Evolutionary conservation across 108 stramenopile species (phyloP), one percentile per base, ranked within the genome.

Genomic region (Cyclostephanos invisitatus): DNA sequence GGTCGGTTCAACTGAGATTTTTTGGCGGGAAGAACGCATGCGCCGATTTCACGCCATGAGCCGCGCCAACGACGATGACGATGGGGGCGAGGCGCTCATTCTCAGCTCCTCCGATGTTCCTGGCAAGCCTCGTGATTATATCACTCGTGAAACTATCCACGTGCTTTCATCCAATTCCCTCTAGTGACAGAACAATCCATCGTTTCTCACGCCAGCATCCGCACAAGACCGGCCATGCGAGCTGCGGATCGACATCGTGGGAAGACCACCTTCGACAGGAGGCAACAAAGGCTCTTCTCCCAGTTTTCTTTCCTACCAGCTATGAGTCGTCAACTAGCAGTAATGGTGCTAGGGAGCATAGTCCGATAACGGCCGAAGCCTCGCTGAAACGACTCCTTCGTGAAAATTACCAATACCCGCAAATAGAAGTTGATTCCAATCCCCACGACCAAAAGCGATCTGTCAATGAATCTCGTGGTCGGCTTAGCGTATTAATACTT

Each of bases 321-420:
- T 5, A 14, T 48, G 63, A 14, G 18, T 15, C 38, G 20, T 17
- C 44, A 24, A 46, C 18, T 42, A 28, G 29, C 25, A 44, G 28
- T 12, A 14, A 27, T 27, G 21, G 56, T 5, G 29, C n/a, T 46
- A 18, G 25, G 36, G 27, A 21, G 11, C n/a, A 24, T 1, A 73
- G 74, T 56, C 63, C 68, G 20, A 42, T 81, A 46, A 76, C 68
- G 17, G 80, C 80, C 4, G 80, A 81, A 35, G 36, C 20, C 7
- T 59, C 75, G 42, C 64, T 81, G 69, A 81, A 76, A 47, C 58
- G 42, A 25, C 63, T 75, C 9, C 69, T 81, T 24, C 69, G 75
- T 2, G 28, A 55, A 28, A 72, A 69, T 37, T 78, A 78, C 51
- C 56, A n/a, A 57, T 57, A 32, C 56, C 17, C 27, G 56, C 56